Base-by-base conservation (phyloP, 1,139 yeast genomes). In the Candida mesenterica region DNA sequence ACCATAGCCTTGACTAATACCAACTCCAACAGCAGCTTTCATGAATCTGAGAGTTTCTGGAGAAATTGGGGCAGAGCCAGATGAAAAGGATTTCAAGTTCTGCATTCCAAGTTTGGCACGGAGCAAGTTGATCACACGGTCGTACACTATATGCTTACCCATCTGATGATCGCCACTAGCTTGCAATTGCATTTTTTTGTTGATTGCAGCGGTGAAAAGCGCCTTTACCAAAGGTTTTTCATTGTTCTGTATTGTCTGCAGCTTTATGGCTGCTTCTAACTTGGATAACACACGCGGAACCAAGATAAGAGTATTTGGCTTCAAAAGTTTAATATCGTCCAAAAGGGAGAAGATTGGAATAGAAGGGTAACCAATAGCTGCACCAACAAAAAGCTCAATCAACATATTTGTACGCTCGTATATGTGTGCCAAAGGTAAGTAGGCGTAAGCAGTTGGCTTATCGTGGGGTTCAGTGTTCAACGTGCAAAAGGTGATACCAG, bases 361-460 rank as follows among this genome's bases (percentile, higher is more conserved):
- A 40, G 61, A 69, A 2, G 77, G 75, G 53, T 69, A 63, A 4
- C 72, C 72, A 28, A 71, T 45, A 7, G 63, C 54, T 12, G 55
- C 44, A 22, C 68, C 71, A 28, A 43, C 30, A 24, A 60, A 47
- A 12, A 39, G 75, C 47, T 49, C 53, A 31, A 46, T 49, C 10
- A 50, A 41, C 24, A 62, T 37, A 24, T 55, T 52, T 56, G 58
- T 58, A 40, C 74, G 53, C 44, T 82, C 86, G 52, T 75, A 82
- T 42, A 83, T 82, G 55, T 83, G 90, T 1, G 90, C 88, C 50
- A 80, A 62, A 0, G 89, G 89, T 38, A 82, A 66, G 54, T 79
- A 77, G 17, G 46, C 38, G 35, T 44, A 47, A n/a, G 29, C 12
- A 13, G 36, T 40, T 3, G 39, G 44, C 24, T 48, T 39, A 4